Conservation (phyloP, 2,329 filamentous ascomycete species). For the Trichoderma asperellum region DNA sequence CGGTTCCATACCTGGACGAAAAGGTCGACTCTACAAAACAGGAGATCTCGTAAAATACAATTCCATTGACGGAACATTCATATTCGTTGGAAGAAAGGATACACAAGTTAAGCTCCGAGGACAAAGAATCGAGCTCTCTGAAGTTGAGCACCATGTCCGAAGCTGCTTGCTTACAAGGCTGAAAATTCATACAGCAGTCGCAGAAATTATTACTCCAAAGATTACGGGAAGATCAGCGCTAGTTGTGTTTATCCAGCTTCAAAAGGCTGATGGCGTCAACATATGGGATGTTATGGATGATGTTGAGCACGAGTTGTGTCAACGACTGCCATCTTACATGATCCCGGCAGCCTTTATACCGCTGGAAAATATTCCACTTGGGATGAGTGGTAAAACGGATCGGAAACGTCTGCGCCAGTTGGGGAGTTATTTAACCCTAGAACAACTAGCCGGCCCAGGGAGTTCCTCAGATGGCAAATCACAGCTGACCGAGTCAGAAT, state of each 20-base stretch:
- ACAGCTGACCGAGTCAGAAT: background rate
- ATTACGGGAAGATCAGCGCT: background rate
- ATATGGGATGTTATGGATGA: background rate
- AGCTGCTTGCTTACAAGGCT: background rate
- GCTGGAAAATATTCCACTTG: background rate
- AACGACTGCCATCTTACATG: constrained; percentile 13
- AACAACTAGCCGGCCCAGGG: background rate
- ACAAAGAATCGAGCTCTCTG: constrained; percentile 55
- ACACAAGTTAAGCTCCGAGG: constrained; percentile 62
- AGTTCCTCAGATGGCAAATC: background rate
- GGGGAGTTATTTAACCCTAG: background rate
- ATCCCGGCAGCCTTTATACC: constrained; percentile 14
- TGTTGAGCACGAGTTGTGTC: background rate
- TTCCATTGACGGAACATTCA: constrained; percentile 43
- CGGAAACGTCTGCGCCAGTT: constrained; percentile 5
- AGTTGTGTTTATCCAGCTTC: background rate
- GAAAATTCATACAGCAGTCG: background rate
- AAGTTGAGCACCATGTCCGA: constrained; percentile 31
- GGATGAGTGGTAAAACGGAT: constrained; percentile 14
- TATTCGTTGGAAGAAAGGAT: constrained; percentile 57
- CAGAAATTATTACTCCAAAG: constrained; percentile 12
- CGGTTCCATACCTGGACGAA: background rate
- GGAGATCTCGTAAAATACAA: constrained; percentile 52
- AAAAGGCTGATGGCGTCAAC: background rate
- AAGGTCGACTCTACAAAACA: constrained; percentile 47